Base-by-base conservation (phyloP, 257 asterid species). In the Ilex asprella region DNA sequence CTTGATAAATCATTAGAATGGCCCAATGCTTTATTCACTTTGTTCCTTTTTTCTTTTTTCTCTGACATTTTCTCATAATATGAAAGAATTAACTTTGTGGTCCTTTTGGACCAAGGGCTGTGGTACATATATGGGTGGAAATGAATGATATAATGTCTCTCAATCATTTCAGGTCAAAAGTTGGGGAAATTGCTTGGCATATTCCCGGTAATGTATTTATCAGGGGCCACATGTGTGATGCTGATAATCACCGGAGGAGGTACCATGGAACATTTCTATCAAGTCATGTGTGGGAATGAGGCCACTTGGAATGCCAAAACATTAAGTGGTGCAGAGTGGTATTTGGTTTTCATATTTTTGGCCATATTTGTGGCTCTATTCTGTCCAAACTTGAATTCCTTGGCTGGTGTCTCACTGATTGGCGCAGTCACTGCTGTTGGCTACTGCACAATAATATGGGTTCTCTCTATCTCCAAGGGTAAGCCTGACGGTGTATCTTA, bases 121-220 rank as follows among this genome's bases (percentile, higher is more conserved):
- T 49, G 10, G 16, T 11, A 12, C 3, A 12, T 11, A 49, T 15
- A 49, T 11, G 14, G 16, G 5, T 15, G 5, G 54, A 11, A 49
- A 11, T 2, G 54, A 11, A 35, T 21, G 41, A 0, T 35, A 35
- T 35, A 35, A 8, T 67, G 10, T 31, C 16, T 31, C 16, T 50
- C 35, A 7, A 2, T 31, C 16, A 7, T 52, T 56, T 60, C 63
- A 88, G 95, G 97, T 58, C 75, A 66, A 59, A 85, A 67, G 39
- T 31, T 76, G 64, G 97, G 92, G n/a, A 90, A 85, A 49, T 30
- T 79, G 63, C 59, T 80, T 0, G 86, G 84, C 10, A 57, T 85
- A 2, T 87, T 87, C 72, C 97, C 97, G 6, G 74, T 76, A 7
- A 59, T 84, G 83, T 87, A 87, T 74, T 76, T 90, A 2, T 76